These are phyloP conservation scores for Aureoboletus auriporus DNA, from an alignment of 768 basidiomycete species.

Conservation along the genomic window DNA sequence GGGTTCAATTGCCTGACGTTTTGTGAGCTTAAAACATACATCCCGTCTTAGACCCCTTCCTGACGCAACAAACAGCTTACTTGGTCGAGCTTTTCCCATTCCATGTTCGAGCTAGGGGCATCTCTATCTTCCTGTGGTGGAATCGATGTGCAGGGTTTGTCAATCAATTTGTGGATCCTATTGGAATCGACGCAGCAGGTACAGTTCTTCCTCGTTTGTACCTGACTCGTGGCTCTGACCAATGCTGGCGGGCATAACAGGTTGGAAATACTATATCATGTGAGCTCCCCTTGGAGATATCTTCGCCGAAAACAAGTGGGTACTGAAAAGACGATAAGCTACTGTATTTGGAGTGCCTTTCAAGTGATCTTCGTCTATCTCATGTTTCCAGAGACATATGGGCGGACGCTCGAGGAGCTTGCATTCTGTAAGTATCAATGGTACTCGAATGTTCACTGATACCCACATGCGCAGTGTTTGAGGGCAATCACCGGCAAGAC, in stretches of 20 bases:
- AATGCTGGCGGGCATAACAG: neutral
- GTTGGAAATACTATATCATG: slow-evolving; percentile 12
- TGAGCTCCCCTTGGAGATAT: no score
- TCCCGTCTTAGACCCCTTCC: neutral
- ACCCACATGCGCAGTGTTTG: slow-evolving; percentile 3
- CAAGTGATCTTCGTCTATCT: no score
- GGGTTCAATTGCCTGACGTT: slow-evolving; percentile 1
- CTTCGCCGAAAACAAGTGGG: no score
- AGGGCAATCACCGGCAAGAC: neutral
- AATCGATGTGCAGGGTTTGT: slow-evolving; percentile 32
- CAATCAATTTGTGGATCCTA: slow-evolving; percentile 7
- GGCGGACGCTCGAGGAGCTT: slow-evolving; percentile 6
- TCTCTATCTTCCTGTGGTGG: slow-evolving; percentile 58
- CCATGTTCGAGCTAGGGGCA: slow-evolving; percentile 56
- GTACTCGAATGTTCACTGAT: neutral
- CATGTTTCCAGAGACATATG: slow-evolving; percentile 15
- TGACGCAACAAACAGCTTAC: slow-evolving; percentile 38
- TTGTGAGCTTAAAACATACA: neutral
- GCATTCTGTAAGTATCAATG: slow-evolving; percentile 11
- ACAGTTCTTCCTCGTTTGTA: neutral
- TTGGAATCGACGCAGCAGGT: slow-evolving; percentile 6
- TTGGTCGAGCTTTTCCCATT: slow-evolving; percentile 63
- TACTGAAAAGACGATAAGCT: neutral
- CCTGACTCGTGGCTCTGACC: neutral
- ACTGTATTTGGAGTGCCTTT: no score